These are phyloP conservation scores for Thamnidium elegans DNA, from an alignment of 192 early-diverging fungal genomes.

Conservation along the genomic window DNA sequence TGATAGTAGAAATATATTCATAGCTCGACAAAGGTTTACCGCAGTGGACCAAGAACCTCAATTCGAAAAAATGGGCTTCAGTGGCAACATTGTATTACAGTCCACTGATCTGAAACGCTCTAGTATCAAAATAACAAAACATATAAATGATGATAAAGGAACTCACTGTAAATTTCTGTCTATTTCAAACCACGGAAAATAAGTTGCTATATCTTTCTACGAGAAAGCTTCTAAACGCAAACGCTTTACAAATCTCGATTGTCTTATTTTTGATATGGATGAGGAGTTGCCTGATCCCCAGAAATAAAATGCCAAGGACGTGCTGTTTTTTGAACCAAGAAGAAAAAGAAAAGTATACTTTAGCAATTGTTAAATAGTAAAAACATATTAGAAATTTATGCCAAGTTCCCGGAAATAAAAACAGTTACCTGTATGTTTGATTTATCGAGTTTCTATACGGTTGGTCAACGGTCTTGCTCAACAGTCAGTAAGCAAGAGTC, in stretches of 20 bases:
- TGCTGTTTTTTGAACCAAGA: not conserved
- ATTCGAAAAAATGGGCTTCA: not conserved
- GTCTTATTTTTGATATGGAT: not conserved
- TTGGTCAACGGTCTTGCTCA: not conserved
- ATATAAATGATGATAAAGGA: not conserved
- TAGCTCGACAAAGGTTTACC: not conserved
- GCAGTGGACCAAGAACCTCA: not conserved
- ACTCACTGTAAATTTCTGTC: not conserved
- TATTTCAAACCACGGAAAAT: not conserved
- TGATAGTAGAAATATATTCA: not conserved
- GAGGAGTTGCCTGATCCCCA: too few species aligned
- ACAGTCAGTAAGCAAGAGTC: not conserved
- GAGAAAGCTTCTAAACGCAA: not conserved
- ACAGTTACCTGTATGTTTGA: not conserved
- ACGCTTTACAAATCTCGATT: not conserved
- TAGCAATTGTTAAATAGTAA: not conserved
- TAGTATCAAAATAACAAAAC: not conserved
- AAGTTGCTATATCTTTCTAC: not conserved
- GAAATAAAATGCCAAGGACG: not conserved
- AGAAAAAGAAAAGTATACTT: not conserved
- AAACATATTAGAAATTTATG: not conserved
- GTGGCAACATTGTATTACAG: not conserved
- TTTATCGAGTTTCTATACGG: not conserved
- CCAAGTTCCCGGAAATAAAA: not conserved
- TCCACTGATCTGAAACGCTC: not conserved